Evolutionary conservation across 345 rosid genomes (phyloP), one percentile per base, ranked within the genome.

Genomic region (Eucalyptus dawsonii): DNA sequence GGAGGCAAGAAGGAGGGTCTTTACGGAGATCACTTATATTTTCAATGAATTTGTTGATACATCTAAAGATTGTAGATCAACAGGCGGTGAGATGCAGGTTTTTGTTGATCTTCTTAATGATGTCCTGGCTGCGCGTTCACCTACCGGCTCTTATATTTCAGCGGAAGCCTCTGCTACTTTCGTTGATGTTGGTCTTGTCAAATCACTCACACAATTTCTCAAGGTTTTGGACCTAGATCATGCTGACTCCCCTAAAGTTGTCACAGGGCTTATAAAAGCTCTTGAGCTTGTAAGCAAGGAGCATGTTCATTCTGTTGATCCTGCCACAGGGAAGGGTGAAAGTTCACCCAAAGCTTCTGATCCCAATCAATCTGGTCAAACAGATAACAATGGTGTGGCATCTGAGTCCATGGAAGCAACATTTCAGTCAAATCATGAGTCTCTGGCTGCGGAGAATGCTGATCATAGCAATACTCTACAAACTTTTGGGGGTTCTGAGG

Each of bases 281-380:
- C 93, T 97, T 94, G 99, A 97, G 94, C 90, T 96, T 93, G 99
- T 97, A 60, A 95, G 98, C 8, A 97, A 97, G 94, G 99, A 97
- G 91, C 96, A 97, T 92, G 96, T 96, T 80, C 95, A 93, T 90
- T 92, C 95, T 88, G 92, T 91, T 88, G 96, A 95, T 91, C 91
- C 95, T 87, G 93, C 86, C 89, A 87, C 91, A 22, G 94, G 89
- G 51, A 97, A 96, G 91, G 94, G 92, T 92, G 98, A 95, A 87
- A 97, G 91, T 94, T 90, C 94, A 21, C 58, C 92, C 88, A 96
- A 94, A 91, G 88, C 94, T 91, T 80, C 94, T 89, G 94, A 88
- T 85, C 94, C 92, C 87, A 88, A 83, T 92, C 96, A 92, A 81
- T 86, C 95, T 89, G 97, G 88, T 88, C 91, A 95, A 93, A 88